Evolutionary conservation across 352 stramenopile species (phyloP).

Genomic region (Globisporangium spinosum): DNA sequence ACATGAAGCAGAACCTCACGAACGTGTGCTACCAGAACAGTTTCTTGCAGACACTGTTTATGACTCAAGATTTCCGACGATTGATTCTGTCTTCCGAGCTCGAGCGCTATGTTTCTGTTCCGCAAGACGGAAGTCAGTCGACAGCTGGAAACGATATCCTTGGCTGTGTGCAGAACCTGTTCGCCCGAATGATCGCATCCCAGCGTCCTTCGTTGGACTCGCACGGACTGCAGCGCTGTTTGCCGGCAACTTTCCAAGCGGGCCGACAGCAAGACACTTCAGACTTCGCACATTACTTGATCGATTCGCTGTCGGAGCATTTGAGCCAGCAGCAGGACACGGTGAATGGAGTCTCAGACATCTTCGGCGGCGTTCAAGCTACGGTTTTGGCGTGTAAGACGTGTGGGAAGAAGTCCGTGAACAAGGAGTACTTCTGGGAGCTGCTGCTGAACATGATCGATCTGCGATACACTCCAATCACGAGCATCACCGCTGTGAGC

Average conservation of each 20-base stretch:
- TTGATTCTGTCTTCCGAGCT: constrained; percentile 61
- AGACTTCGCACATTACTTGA: constrained; percentile 85
- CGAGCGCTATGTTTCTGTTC: constrained; percentile 34
- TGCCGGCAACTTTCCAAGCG: constrained; percentile 73
- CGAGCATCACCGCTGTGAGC: constrained; percentile 68
- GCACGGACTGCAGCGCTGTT: constrained; percentile 63
- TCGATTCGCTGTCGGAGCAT: constrained; percentile 74
- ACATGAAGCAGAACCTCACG: constrained; percentile 88
- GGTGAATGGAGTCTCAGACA: constrained; percentile 51
- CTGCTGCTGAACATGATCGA: constrained; percentile 89
- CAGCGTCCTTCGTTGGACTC: constrained; percentile 65
- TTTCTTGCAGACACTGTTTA: constrained; percentile 85
- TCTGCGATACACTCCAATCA: constrained; percentile 85
- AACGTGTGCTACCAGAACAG: constrained; percentile 92
- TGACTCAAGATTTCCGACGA: constrained; percentile 79
- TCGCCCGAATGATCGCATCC: constrained; percentile 65
- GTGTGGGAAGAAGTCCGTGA: constrained; percentile 78
- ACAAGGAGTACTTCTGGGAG: constrained; percentile 88
- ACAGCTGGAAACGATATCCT: constrained; percentile 40
- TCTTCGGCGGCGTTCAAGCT: constrained; percentile 80
- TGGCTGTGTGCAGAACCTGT: constrained; percentile 63
- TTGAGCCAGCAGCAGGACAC: constrained; percentile 59
- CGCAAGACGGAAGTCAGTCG: constrained; percentile 23
- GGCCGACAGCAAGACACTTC: constrained; percentile 84
- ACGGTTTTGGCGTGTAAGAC: constrained; percentile 82